Base-by-base conservation (phyloP, 371 early-diverging fungal genomes). In the Mortierella sp. region DNA sequence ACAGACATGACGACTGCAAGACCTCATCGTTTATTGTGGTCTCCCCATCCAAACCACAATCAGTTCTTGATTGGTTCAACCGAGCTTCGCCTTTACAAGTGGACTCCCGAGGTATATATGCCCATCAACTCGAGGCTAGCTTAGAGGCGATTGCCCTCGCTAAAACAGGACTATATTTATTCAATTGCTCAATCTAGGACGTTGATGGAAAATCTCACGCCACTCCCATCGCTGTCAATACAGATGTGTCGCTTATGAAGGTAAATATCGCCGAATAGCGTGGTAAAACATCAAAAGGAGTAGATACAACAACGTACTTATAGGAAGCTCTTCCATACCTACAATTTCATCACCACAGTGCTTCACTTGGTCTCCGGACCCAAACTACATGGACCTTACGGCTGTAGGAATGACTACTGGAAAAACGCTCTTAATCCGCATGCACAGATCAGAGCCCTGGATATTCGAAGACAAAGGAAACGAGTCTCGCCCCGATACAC, bases 291-390 rank as follows among this genome's bases (percentile, higher is more conserved):
- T 12, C 3, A 17, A 7, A 8, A 29, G 13, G 29, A 53, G 10
- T 3, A 6, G 40, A 40, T 6, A 40, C 9, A 40, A 40, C 28
- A 53, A 15, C 9, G 23, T 47, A 13, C 37, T 42, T 19, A 57
- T 34, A 47, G n/a, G 47, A 17, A n/a, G n/a, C 29, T 7, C 12
- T 69, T 35, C 10, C 28, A 26, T 3, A 2, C 13, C 70, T 42
- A 47, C 37, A 40, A 57, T 49, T 34, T 12, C 40, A 10, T 57
- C 23, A 35, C n/a, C 26, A 8, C 68, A 93, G 93, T 92, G 92
- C 81, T 90, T 93, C 51, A 91, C 90, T 54, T 94, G 94, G 94
- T 93, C 90, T 28, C 91, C 92, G 6, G 91, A 91, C 83, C 85
- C 90, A 15, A 85, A 85, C 54, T 86, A 84, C 68, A 83, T 85